These are phyloP conservation scores for Tuber brumale DNA, from an alignment of 495 filamentous ascomycete species.

Conservation along the genomic window DNA sequence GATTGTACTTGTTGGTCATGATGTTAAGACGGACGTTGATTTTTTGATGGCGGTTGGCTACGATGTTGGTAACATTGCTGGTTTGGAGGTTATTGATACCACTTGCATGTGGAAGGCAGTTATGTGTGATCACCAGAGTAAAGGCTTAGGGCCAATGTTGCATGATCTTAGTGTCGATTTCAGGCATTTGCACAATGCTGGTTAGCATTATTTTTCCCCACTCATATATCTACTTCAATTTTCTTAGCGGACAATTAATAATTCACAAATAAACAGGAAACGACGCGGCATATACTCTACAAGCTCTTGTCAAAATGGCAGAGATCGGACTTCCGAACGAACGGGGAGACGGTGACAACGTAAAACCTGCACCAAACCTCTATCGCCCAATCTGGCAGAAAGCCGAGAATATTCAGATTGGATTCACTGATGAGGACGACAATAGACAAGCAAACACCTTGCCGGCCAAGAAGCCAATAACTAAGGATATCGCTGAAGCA, in stretches of 20 bases:
- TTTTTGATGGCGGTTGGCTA: conserved; percentile 60
- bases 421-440: conserved; percentile 20
- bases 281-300: conserved; percentile 79
- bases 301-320: conserved; percentile 63
- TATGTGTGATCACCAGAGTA: conserved; percentile 47
- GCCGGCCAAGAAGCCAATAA: conserved; percentile 10
- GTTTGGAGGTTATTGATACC: conserved; percentile 66
- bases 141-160: conserved; percentile 57
- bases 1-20: conserved; percentile 74
- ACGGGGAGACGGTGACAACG: not conserved
- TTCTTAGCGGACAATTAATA: not conserved
- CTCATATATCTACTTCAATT: not conserved
- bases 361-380: conserved; percentile 3
- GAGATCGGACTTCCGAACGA: conserved; percentile 44
- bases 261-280: conserved; percentile 53
- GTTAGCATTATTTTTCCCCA: conserved; percentile 24
- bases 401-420: conserved; percentile 31
- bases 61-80: conserved; percentile 48
- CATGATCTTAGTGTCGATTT: conserved; percentile 55
- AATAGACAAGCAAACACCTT: conserved; percentile 19
- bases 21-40: conserved; percentile 56
- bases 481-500: not conserved
- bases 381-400: conserved; percentile 9
- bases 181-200: conserved; percentile 75
- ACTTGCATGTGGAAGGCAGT: conserved; percentile 58